Evolutionary conservation across 2,329 filamentous ascomycete genomes (phyloP).

Genomic region (Rosellinia necatrix): DNA sequence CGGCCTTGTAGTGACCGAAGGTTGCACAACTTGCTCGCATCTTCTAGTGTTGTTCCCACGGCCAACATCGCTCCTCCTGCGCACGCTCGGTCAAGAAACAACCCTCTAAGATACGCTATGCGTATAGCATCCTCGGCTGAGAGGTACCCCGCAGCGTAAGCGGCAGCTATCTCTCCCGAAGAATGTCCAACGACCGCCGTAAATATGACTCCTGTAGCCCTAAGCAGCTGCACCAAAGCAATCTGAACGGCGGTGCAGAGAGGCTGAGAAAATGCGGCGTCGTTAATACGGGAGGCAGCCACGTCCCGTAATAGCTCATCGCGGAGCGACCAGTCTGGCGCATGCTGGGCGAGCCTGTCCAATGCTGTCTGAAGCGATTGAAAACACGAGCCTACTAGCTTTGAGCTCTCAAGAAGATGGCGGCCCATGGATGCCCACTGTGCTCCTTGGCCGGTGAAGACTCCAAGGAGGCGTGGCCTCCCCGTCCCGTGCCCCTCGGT

Average conservation of each 20-base stretch:
- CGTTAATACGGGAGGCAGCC: not conserved
- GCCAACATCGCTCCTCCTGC: no score
- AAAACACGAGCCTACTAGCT: not conserved
- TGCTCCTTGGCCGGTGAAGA: constrained; percentile 16
- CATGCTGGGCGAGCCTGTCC: not conserved
- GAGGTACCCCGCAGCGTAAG: not conserved
- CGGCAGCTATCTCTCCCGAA: constrained; percentile 2
- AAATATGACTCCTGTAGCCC: not conserved
- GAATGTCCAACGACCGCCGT: constrained; percentile 3
- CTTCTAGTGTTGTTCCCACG: no score
- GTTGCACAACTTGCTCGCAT: no score
- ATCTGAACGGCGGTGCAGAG: not conserved
- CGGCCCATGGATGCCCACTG: constrained; percentile 6
- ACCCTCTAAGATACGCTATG: no score
- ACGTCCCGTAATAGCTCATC: not conserved
- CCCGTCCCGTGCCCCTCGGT: not conserved
- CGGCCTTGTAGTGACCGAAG: no score
- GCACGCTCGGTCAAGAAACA: no score
- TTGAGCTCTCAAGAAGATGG: not conserved
- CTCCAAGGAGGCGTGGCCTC: not conserved
- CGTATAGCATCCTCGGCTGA: no score
- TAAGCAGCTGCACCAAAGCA: not conserved
- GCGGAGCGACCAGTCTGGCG: not conserved
- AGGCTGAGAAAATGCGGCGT: no score
- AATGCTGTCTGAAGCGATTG: not conserved